Evolutionary conservation across 148 eudicot species (phyloP), one percentile per base, ranked within the genome.

Genomic region (Heliamphora exappendiculata): DNA sequence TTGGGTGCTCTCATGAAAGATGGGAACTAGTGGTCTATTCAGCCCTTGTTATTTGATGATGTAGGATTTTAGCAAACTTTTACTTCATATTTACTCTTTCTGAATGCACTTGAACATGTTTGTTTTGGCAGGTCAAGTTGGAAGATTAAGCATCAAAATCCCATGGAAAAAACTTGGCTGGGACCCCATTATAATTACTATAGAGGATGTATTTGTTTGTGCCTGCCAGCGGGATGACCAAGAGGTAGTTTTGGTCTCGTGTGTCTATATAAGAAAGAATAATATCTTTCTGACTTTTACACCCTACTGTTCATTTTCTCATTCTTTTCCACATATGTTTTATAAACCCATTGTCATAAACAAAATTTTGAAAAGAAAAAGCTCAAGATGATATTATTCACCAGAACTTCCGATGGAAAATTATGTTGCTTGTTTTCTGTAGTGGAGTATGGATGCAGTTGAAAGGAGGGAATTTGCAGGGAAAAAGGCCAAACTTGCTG

Each of bases 161-260:
- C 97, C 98, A 53, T 95, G 98, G 98, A 92, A 89, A 84, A 95
- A 95, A 82, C 93, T 95, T 75, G 96, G 98, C 29, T 89, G 98
- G 98, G 98, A 92, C 55, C 98, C 98, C 68, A 85, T 95, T n/a
- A 87, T 91, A 75, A 95, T 95, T 39, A 81, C 78, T 69, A 81
- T 95, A 39, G 98, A 95, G 74, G 97, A 95, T 85, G 94, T 92
- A 34, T 82, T 86, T 74, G 85, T 95, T 79, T 91, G 83, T 81
- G 91, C 92, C 47, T 89, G 90, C 72, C 97, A 89, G 78, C 86
- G 98, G 24, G 88, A 87, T 70, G 90, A 95, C 81, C 82, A 84
- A 72, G 98, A 95, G 98, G 98, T 95, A 86, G 72, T 28, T 77
- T 64, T 47, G 19, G 42, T 70, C n/a, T 68, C 45, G 34, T 65